Conservation (phyloP, 2,329 filamentous ascomycete genomes). For the Apiospora malaysiana region DNA sequence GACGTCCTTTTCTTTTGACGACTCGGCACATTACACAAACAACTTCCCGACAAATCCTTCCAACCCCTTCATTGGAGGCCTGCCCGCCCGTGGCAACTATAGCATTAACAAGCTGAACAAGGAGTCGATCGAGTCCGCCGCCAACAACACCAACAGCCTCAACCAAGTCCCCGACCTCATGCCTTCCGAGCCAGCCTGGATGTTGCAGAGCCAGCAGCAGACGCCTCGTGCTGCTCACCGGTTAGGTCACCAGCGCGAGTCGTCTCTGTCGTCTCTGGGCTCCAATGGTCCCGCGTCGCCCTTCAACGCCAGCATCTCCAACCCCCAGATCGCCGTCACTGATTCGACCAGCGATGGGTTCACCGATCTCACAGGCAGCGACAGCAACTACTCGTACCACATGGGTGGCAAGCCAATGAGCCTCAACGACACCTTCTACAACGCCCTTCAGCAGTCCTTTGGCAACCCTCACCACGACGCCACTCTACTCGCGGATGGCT, state of each 20-base stretch:
- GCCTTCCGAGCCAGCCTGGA: constrained; percentile 39
- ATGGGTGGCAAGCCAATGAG: constrained; percentile 49
- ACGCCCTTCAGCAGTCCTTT: constrained; percentile 40
- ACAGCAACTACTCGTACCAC: constrained; percentile 52
- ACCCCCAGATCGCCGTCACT: constrained; percentile 63
- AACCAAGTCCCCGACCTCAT: constrained; percentile 39
- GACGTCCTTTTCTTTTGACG: background rate
- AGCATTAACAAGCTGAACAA: constrained; percentile 32
- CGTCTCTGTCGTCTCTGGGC: constrained; percentile 65
- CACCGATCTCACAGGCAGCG: constrained; percentile 47
- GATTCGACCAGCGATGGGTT: constrained; percentile 55
- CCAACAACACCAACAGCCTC: constrained; percentile 31
- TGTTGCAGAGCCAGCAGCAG: constrained; percentile 35
- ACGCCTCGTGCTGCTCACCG: constrained; percentile 40
- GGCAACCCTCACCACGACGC: constrained; percentile 45
- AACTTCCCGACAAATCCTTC: background rate
- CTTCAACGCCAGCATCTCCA: constrained; percentile 59
- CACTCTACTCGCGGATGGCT: constrained; percentile 40
- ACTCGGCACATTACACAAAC: constrained; percentile 20
- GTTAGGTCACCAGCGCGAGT: constrained; percentile 62
- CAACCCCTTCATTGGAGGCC: background rate
- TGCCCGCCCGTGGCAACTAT: constrained; percentile 26
- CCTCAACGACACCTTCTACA: constrained; percentile 44
- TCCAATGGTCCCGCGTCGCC: constrained; percentile 67
- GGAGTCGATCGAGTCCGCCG: constrained; percentile 26